A percentile compares a stretch with the other conserved stretches of the same genome.
Conservation (phyloP, 306 rosid genomes). For the Senna tora region DNA sequence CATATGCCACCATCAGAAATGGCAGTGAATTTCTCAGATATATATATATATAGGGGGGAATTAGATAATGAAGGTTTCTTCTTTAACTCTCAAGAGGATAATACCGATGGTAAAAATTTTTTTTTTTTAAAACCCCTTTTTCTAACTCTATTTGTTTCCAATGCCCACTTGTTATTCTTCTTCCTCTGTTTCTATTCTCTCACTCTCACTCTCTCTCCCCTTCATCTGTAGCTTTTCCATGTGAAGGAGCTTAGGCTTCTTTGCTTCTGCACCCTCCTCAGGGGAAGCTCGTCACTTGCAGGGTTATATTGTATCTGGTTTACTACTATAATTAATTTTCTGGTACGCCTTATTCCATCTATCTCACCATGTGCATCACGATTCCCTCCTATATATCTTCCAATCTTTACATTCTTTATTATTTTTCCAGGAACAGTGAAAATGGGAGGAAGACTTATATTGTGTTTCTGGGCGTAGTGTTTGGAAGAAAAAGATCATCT, state of each 20-base stretch:
- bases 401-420: constrained; percentile 13
- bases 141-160: background rate
- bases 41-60: background rate
- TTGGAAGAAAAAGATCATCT: constrained; percentile 42
- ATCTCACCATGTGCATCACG: background rate
- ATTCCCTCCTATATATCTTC: constrained; percentile 1
- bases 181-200: constrained; percentile 14
- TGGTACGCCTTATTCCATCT: background rate
- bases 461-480: constrained; percentile 38
- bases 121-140: background rate
- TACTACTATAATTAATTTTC: background rate
- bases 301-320: constrained; percentile 1
- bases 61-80: constrained; percentile 9
- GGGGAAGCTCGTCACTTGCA: constrained; percentile 11
- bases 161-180: constrained; percentile 11
- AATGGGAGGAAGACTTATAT: constrained; percentile 42
- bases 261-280: constrained; percentile 37
- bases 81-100: background rate
- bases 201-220: constrained; percentile 2
- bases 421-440: constrained; percentile 43
- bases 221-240: constrained; percentile 47
- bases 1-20: constrained; percentile 42
- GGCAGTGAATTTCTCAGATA: constrained; percentile 26
- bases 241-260: constrained; percentile 34
- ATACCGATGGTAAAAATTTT: background rate